Evolutionary conservation across 2,329 filamentous ascomycete species (phyloP), one percentile per base, ranked within the genome.

Genomic region (Xylariaceae sp.): DNA sequence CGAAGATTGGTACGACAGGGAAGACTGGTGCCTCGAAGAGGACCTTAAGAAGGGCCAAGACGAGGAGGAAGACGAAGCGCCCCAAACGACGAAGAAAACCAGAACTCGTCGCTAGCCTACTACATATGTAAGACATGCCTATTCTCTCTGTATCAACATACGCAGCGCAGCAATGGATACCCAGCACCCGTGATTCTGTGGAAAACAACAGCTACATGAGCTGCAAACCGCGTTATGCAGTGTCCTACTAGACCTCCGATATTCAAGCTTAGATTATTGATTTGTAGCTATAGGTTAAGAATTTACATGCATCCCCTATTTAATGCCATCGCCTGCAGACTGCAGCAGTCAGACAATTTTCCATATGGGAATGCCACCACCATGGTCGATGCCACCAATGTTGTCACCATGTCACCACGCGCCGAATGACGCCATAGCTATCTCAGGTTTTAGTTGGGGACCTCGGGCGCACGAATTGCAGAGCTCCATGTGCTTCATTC

Each of bases 1-100:
- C 9, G 90, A 95, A 76, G 90, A 95, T 71, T 95, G 89, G 88
- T 92, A 92, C 70, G 90, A 95, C 73, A 84, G 83, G 69, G 87
- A 90, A 56, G 88, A 90, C 74, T 93, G 89, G 89, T 84, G 83
- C 0, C 73, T 94, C 53, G 81, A 84, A 7, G 87, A 89, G 62
- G 87, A 89, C 65, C 75, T 93, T 6, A 88, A 90, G 72, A 94
- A 94, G 75, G 90, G 90, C 0, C 87, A 89, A 68, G 88, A 92
- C 62, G 87, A 89, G 70, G 90, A 93, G 68, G 90, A 94, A 70
- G 89, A 93, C 70, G 89, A 92, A 63, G 79, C 76, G 61, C 76
- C 78, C 63, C 79, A 80, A 63, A 76, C 81, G 54, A 80, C 81
- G 13, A 86, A 86, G 75, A 85, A 85, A 77, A 86, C 82, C 58